phyloP scores from a whole-genome alignment of 148 eudicot genomes.

The Cornus kousa region DNA sequence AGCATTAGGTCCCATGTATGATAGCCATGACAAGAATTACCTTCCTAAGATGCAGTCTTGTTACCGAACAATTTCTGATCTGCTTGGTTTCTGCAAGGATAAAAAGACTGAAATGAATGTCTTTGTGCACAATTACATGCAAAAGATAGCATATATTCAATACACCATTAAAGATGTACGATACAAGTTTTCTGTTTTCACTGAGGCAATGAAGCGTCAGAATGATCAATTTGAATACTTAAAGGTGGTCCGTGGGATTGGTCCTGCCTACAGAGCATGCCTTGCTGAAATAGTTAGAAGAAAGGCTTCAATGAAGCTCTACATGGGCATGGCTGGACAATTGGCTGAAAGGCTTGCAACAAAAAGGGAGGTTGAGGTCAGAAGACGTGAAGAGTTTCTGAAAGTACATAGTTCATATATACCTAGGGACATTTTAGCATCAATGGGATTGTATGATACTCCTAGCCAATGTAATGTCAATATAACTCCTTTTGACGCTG shows the following conservation, averaged over 20 bases:
- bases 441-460: conserved; percentile 91
- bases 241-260: conserved; percentile 72
- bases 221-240: conserved; percentile 76
- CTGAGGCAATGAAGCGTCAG: conserved; percentile 90
- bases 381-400: conserved; percentile 79
- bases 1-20: conserved; percentile 94
- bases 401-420: conserved; percentile 69
- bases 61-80: conserved; percentile 60
- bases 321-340: conserved; percentile 98
- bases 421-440: conserved; percentile 72
- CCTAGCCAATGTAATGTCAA: conserved; percentile 93
- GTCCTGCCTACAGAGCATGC: conserved; percentile 85
- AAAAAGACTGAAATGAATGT: conserved; percentile 84
- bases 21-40: conserved; percentile 74
- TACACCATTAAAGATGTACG: conserved; percentile 82
- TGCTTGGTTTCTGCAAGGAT: conserved; percentile 56
- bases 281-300: conserved; percentile 91
- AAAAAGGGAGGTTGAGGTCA: conserved; percentile 81
- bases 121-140: conserved; percentile 93
- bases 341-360: conserved; percentile 95
- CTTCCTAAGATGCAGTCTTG: conserved; percentile 84
- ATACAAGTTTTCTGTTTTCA: conserved; percentile 79
- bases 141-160: conserved; percentile 87
- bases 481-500: conserved; percentile 80
- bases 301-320: conserved; percentile 93